phyloP scores from a whole-genome alignment of 495 filamentous ascomycete species.

The Penicillium fimorum region DNA sequence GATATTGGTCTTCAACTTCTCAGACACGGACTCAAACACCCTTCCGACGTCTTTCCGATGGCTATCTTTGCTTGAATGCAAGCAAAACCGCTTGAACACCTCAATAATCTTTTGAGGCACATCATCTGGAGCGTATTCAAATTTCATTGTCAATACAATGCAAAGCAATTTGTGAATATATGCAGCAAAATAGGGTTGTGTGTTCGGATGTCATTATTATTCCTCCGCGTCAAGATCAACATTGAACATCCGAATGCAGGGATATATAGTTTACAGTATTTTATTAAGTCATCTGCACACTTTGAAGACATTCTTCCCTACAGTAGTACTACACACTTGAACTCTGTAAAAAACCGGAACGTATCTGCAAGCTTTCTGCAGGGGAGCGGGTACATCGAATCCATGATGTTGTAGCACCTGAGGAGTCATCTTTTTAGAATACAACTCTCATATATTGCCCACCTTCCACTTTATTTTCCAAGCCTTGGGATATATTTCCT shows the following conservation, averaged over 20 bases:
- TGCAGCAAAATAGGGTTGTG: not conserved
- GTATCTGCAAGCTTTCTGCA: slow-evolving; percentile 1
- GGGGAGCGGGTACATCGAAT: not conserved
- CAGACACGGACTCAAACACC: slow-evolving; percentile 5
- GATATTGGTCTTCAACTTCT: slow-evolving; percentile 8
- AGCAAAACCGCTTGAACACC: slow-evolving; percentile 1
- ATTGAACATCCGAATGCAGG: not conserved
- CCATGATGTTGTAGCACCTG: slow-evolving; percentile 4
- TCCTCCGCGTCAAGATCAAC: not conserved
- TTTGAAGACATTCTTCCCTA: not conserved
- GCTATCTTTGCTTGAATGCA: slow-evolving; percentile 4
- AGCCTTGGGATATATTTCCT: not conserved
- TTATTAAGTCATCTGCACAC: not conserved
- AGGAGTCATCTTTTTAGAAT: not conserved
- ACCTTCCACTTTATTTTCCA: not conserved
- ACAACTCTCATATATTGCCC: not conserved
- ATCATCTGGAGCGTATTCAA: slow-evolving; percentile 7
- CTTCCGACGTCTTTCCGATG: slow-evolving; percentile 4
- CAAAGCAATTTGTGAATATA: not conserved
- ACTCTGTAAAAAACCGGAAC: not conserved
- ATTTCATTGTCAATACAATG: slow-evolving; percentile 1
- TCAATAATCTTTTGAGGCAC: not conserved
- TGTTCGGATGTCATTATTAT: not conserved
- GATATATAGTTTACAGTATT: not conserved
- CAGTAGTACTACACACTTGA: not conserved